A percentile compares a stretch with the other conserved stretches of the same genome.
Evolutionary conservation across 495 filamentous ascomycete genomes (phyloP).

Genomic region (Barbatosphaeria neglecta): DNA sequence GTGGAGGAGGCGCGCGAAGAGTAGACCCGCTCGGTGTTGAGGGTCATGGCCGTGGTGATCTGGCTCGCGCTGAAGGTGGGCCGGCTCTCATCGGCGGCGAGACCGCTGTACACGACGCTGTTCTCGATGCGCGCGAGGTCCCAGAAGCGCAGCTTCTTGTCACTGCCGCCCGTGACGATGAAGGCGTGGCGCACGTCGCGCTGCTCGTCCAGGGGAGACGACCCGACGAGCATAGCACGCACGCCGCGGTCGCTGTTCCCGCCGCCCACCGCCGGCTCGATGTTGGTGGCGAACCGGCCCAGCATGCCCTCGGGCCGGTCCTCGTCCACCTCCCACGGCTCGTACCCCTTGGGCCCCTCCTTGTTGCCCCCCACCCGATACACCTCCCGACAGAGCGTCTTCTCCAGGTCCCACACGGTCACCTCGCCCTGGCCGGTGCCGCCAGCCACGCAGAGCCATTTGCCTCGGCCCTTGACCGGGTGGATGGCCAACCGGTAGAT

Average conservation of each 20-base stretch:
- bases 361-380: slow-evolving; percentile 54
- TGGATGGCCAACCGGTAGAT: slow-evolving; percentile 75
- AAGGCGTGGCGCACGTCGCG: slow-evolving; percentile 52
- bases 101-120: slow-evolving; percentile 67
- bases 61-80: slow-evolving; percentile 64
- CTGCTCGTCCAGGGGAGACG: slow-evolving; percentile 43
- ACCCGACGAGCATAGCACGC: slow-evolving; percentile 45
- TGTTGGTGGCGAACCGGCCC: slow-evolving; percentile 66
- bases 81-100: slow-evolving; percentile 56
- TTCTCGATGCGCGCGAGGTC: slow-evolving; percentile 63
- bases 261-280: slow-evolving; percentile 40
- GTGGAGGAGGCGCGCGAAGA: slow-evolving; percentile 30
- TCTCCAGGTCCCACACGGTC: slow-evolving; percentile 92
- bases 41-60: slow-evolving; percentile 51
- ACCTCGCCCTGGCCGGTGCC: slow-evolving; percentile 87
- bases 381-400: slow-evolving; percentile 76
- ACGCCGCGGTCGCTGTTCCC: slow-evolving; percentile 44
- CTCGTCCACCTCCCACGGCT: slow-evolving; percentile 82
- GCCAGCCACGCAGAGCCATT: slow-evolving; percentile 76
- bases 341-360: slow-evolving; percentile 56
- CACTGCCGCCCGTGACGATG: slow-evolving; percentile 75
- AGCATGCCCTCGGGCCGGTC: slow-evolving; percentile 83
- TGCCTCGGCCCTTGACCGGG: slow-evolving; percentile 61
- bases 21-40: slow-evolving; percentile 64
- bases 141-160: slow-evolving; percentile 91